Evolutionary conservation across 169 alveolate species (phyloP), one percentile per base, ranked within the genome.

Genomic region (Cryptosporidium sp.): DNA sequence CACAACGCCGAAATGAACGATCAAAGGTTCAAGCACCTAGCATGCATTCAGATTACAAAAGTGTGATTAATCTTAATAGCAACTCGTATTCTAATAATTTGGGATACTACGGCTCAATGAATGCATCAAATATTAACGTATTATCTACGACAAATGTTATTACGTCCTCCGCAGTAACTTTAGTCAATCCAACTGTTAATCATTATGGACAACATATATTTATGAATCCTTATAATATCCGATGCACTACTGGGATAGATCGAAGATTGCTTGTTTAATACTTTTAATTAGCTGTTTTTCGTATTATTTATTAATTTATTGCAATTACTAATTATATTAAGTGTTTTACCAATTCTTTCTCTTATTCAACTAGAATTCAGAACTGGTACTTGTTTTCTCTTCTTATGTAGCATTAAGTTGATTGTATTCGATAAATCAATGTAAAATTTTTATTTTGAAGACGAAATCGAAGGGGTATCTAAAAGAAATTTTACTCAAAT

Each of bases 161-260:
- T 14, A 8, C 41, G 0, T 31, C 71, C 31, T 31, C 86, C 9
- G 29, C 86, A 14, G 86, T 73, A 2, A 23, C 71, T 0, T 58
- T 62, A 23, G 58, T 73, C 35, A 73, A 73, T 35, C 86, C 86
- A 18, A 59, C 86, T 1, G 71, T 73, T 29, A 73, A 59, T 41
- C 86, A 55, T 37, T 73, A 73, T 73, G 86, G 86, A 73, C 70
- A 41, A 52, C 69, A 51, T 16, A 29, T 73, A 29, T 21, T 73
- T 55, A 55, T 73, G 68, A 73, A 73, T 39, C 68, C 86, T 33
- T 73, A 35, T 41, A 73, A 31, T 41, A 14, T 73, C 41, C 71
- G 86, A 51, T 73, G 86, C 39, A 59, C 69, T 23, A 73, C 70
- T 14, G 86, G 86, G n/a, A 39, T 73, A 18, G 86, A 73, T 37